Percentiles rank a stretch among this genome's conserved stretches.
Conservation (phyloP, 169 alveolate genomes). For the Plasmodium reichenowi region DNA sequence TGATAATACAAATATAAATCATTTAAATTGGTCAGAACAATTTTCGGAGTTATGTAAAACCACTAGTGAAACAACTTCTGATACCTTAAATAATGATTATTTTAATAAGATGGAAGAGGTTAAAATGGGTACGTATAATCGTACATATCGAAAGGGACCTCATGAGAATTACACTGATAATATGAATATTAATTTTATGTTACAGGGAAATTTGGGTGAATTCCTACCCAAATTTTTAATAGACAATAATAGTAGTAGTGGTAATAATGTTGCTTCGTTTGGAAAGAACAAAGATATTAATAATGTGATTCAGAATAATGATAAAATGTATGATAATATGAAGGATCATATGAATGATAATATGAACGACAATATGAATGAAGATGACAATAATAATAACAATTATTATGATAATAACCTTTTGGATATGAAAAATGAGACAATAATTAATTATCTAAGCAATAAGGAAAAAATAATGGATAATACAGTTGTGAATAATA, state of each 20-base stretch:
- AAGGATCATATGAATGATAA: background rate
- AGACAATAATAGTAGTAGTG: conserved; percentile 20
- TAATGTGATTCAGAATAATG: conserved; percentile 13
- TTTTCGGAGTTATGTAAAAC: conserved; percentile 42
- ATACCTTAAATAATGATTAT: conserved; percentile 41
- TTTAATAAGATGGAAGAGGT: conserved; percentile 18
- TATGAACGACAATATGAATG: background rate
- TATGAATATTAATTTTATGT: conserved; percentile 35
- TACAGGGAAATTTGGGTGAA: conserved; percentile 10
- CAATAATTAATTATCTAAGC: too few species aligned
- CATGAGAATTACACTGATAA: conserved; percentile 34
- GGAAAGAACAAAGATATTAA: conserved; percentile 18
- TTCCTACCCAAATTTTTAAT: conserved; percentile 60
- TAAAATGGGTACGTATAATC: conserved; percentile 12
- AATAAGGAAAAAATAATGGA: too few species aligned
- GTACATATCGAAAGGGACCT: background rate
- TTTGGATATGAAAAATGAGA: too few species aligned
- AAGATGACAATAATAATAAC: background rate
- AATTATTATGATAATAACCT: too few species aligned
- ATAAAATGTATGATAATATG: conserved; percentile 18
- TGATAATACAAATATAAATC: conserved; percentile 3
- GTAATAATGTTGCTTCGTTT: conserved; percentile 39
- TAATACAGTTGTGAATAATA: too few species aligned
- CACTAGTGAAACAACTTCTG: conserved; percentile 62
- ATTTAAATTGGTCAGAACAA: conserved; percentile 11